Base-by-base conservation (phyloP, 2,329 filamentous ascomycete genomes). In the Phaeosphaeria sp. region DNA sequence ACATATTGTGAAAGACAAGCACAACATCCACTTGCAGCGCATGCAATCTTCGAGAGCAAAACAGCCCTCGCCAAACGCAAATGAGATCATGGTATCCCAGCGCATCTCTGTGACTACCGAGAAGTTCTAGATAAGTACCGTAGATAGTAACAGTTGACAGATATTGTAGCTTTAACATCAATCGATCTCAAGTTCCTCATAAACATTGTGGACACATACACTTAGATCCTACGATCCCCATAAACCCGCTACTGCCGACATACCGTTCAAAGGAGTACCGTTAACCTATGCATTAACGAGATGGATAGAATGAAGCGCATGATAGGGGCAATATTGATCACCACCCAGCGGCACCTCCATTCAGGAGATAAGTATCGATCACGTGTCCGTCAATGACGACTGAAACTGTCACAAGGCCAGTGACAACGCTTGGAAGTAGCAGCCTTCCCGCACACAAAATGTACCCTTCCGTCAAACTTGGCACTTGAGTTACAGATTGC, bases 101-200 rank as follows among this genome's bases (percentile, higher is more conserved):
- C 51, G 62, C 9, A 56, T 65, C 3, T 58, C 49, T 4, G 46
- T 64, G 1, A 60, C 50, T 15, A 57, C 55, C 2, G 63, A 76
- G 30, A 36, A n/a, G n/a, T n/a, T n/a, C n/a, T n/a, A 20, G 30
- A 36, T 6, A 36, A 36, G 11, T 36, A 36, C 15, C 6, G 6
- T 13, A 36, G 30, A 36, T 13, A 13, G 11, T 36, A 7, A 3
- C 30, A 36, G 11, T 3, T n/a, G n/a, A n/a, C n/a, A n/a, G n/a
- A n/a, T n/a, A n/a, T n/a, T n/a, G n/a, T n/a, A n/a, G n/a, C n/a
- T n/a, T n/a, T n/a, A n/a, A n/a, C n/a, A n/a, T n/a, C n/a, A n/a
- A n/a, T n/a, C n/a, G n/a, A n/a, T n/a, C n/a, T n/a, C n/a, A n/a
- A n/a, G n/a, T n/a, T n/a, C n/a, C n/a, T n/a, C n/a, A n/a, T n/a